phyloP scores from a whole-genome alignment of 345 rosid genomes.

The Fremontodendron californicum region DNA sequence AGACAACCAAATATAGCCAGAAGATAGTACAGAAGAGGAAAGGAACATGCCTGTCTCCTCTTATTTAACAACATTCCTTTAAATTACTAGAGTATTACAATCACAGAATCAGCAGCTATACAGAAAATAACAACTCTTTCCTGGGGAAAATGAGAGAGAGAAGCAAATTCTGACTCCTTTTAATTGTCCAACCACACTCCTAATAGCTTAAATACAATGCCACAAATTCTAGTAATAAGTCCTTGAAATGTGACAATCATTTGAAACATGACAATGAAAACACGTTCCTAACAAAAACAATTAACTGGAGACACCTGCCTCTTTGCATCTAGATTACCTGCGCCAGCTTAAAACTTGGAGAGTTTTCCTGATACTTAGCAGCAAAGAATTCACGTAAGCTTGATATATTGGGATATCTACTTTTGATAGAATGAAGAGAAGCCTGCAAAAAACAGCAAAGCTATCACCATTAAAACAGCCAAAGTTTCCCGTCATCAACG shows the following conservation, averaged over 20 bases:
- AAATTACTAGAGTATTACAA: background rate
- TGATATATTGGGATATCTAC: constrained; percentile 77
- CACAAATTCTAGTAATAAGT: background rate
- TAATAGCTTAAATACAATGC: background rate
- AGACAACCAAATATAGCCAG: background rate
- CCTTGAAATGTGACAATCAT: background rate
- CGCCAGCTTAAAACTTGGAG: constrained; percentile 90
- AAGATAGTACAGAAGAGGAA: background rate
- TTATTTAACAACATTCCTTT: background rate
- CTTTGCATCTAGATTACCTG: constrained; percentile 55
- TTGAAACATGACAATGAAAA: background rate
- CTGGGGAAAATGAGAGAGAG: no score
- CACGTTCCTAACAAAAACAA: constrained; percentile 5
- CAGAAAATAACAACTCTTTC: background rate
- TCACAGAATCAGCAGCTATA: background rate
- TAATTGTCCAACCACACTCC: background rate
- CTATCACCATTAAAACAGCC: constrained; percentile 14
- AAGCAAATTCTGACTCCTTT: background rate
- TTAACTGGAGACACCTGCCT: background rate
- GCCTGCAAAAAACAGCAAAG: constrained; percentile 52
- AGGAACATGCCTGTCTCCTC: background rate
- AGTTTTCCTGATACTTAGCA: constrained; percentile 81
- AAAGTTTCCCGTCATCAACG: background rate
- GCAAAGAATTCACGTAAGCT: constrained; percentile 91
- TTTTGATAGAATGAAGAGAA: constrained; percentile 93